A percentile compares a stretch with the other conserved stretches of the same genome.
phyloP scores from a whole-genome alignment of 257 asterid genomes.

The Prunella vulgaris region DNA sequence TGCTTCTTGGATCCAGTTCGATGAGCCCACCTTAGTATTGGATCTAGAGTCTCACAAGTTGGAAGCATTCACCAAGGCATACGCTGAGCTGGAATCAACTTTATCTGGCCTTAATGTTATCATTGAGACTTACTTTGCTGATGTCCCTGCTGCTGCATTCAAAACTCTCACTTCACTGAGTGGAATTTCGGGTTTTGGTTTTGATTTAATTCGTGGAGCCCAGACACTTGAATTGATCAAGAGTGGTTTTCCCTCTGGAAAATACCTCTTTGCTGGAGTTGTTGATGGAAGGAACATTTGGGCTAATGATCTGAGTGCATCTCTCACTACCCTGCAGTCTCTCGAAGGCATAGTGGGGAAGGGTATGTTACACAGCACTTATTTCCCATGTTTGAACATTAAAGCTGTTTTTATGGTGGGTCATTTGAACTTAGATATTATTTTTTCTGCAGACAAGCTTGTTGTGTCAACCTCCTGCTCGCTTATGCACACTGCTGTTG shows the following conservation, averaged over 20 bases:
- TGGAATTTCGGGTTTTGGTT: constrained; percentile 70
- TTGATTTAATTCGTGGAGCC: constrained; percentile 73
- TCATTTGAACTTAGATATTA: not conserved
- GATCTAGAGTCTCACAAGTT: constrained; percentile 61
- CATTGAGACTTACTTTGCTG: constrained; percentile 76
- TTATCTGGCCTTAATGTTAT: constrained; percentile 60
- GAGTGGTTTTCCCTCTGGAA: constrained; percentile 63
- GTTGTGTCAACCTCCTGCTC: constrained; percentile 87
- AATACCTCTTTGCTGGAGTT: constrained; percentile 73
- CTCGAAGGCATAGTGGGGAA: constrained; percentile 62
- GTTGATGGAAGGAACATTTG: constrained; percentile 90
- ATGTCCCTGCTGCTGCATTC: constrained; percentile 57
- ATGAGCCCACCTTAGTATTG: constrained; percentile 74
- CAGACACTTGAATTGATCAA: constrained; percentile 59
- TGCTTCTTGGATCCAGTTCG: constrained; percentile 78
- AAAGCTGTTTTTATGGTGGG: not conserved
- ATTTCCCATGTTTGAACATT: not conserved
- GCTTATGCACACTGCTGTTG: constrained; percentile 79
- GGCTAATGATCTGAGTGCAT: constrained; percentile 77
- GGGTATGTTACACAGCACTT: constrained; percentile 31
- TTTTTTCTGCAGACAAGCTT: constrained; percentile 54
- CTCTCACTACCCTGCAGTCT: constrained; percentile 49
- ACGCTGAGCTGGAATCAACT: constrained; percentile 54
- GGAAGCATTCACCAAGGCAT: constrained; percentile 59
- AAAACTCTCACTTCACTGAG: constrained; percentile 49